Base-by-base conservation (phyloP, 345 rosid species). In the Citrus maxima region DNA sequence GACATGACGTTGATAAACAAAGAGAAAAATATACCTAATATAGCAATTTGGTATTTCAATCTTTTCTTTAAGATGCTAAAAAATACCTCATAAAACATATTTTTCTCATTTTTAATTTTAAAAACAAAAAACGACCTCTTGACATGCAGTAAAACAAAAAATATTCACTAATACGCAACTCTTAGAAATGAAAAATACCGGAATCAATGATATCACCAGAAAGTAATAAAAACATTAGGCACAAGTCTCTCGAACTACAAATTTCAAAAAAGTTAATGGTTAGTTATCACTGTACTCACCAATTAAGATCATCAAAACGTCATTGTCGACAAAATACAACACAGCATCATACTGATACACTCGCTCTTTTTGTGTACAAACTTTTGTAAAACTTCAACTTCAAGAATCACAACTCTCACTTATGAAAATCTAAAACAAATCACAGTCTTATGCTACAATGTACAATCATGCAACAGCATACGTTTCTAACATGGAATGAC, bases 401-500 rank as follows among this genome's bases (percentile, higher is more conserved):
- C 19, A 13, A 18, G 59, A 67, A 68, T 49, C 81, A 79, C 74
- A 82, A 21, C 28, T 59, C 35, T 67, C 73, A 35, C 67, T 67
- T 40, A 1, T 38, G 19, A 75, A 75, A 38, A 78, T 34, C 49
- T 21, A 25, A 54, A 65, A 54, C 21, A 74, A 22, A 71, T 10
- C 38, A 35, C 4, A 13, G 66, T 63, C 67, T 58, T 55, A 76
- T 38, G 70, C 81, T 80, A 84, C 84, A 82, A 77, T 86, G 73
- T 84, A 86, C 88, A 87, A 77, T 55, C 80, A 25, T 19, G 78
- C 49, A 3, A 40, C 80, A 64, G 81, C 59, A 65, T 28, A 24
- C 14, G 21, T 19, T 55, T 49, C 59, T 4, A 28, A 56, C 40
- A 32, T 28, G 30, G 67, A 42, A 40, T 16, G 14, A 19, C 32